Percentiles rank a stretch among this genome's conserved stretches.
Conservation (phyloP, 2,329 filamentous ascomycete genomes). For the Epicoccum nigrum region DNA sequence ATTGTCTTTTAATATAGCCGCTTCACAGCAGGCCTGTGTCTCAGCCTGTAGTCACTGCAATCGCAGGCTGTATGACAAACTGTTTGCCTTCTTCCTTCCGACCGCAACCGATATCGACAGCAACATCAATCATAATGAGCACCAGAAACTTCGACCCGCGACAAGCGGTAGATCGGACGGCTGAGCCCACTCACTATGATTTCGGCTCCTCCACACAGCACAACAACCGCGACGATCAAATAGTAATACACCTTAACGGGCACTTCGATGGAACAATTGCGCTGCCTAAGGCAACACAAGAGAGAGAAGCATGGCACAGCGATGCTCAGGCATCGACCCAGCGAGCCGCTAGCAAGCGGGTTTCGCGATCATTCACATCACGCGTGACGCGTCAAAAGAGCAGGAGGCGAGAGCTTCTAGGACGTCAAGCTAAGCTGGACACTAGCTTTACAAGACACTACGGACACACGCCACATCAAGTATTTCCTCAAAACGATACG, state of each 20-base stretch:
- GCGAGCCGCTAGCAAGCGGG: conserved; percentile 39
- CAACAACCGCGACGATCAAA: conserved; percentile 29
- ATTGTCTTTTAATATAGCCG: neutral
- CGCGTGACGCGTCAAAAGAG: conserved; percentile 58
- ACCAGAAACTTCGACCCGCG: neutral
- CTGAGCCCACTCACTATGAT: conserved; percentile 1
- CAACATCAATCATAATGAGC: neutral
- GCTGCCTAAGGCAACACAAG: conserved; percentile 24
- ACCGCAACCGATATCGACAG: too few relatives aligned
- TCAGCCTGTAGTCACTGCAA: neutral
- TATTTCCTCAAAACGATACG: conserved; percentile 48
- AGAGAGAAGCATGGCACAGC: conserved; percentile 27
- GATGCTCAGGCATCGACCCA: conserved; percentile 37
- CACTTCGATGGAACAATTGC: conserved; percentile 29
- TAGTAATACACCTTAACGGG: conserved; percentile 34
- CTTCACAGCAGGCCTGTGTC: neutral
- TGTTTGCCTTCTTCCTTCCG: neutral
- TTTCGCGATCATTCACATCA: conserved; percentile 41
- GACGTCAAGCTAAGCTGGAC: conserved; percentile 65
- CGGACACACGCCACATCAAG: conserved; percentile 54
- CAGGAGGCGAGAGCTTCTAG: conserved; percentile 63
- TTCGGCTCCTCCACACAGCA: conserved; percentile 10
- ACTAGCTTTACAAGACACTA: conserved; percentile 66
- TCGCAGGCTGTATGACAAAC: neutral
- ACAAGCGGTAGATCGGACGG: conserved; percentile 5